Evolutionary conservation across 768 basidiomycete species (phyloP), one percentile per base, ranked within the genome.

Genomic region (Hydnomerulius pinastri): DNA sequence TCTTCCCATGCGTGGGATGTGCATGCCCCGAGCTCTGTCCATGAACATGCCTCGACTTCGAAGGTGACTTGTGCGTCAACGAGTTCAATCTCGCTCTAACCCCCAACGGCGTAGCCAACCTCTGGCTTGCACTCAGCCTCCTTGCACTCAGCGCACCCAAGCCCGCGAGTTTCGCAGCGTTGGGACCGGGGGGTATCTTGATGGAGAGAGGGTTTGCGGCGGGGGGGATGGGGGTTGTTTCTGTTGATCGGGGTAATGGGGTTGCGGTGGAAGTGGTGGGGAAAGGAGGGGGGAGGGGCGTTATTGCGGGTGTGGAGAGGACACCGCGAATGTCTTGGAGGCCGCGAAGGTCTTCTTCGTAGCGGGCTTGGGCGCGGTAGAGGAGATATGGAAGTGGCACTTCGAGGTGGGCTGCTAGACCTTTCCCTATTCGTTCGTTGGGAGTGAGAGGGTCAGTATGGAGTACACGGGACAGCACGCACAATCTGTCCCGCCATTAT

Each of bases 301-400:
- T 63, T 10, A 69, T 50, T 13, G 73, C 64, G 11, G 84, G 80
- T 48, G 76, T 80, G 8, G 56, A 43, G n/a, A 81, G 70, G 29
- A 79, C 78, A 23, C 83, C 85, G 36, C 78, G 79, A 29, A 87
- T 82, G 55, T 85, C 86, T 59, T 88, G 85, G 41, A 92, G 64
- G 1, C 87, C 87, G 32, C 87, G 82, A 25, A 93, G 80, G 62
- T 91, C 91, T 67, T 92, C 86, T 64, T 92, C 90, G 48, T 89
- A 92, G 54, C 91, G 78, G 11, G 83, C 85, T 64, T 91, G 87
- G 12, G 89, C 89, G 18, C 91, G 81, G 60, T 91, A 91, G 9
- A 93, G 79, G 24, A 93, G 77, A 66, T 92, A 93, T 0, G 91
- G 91, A 4, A 93, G 70, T 1, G 91, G 91, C 1, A 92, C 89